These are phyloP conservation scores for Nigrospora oryzae DNA, from an alignment of 2,329 filamentous ascomycete species.

Conservation along the genomic window DNA sequence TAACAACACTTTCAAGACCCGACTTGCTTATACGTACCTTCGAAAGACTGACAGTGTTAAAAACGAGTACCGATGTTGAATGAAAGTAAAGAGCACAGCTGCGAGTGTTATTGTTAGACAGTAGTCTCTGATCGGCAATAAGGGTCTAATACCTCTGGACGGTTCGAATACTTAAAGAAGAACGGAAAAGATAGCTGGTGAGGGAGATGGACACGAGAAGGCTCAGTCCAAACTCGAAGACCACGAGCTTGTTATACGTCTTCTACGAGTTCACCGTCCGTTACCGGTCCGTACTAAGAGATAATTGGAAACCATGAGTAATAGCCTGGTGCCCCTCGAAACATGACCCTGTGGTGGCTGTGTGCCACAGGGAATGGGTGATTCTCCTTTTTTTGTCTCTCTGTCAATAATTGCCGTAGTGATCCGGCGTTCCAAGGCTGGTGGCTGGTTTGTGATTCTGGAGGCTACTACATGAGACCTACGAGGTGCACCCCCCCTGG, in stretches of 20 bases:
- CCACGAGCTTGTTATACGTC: not conserved
- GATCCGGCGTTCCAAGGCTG: not conserved
- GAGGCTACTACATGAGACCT: too few species aligned
- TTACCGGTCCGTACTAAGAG: not conserved
- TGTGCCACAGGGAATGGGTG: not conserved
- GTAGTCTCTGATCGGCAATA: not conserved
- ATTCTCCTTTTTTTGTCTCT: not conserved
- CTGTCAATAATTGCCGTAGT: not conserved
- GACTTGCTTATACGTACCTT: slow-evolving; percentile 8
- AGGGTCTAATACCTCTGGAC: not conserved
- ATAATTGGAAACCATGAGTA: not conserved
- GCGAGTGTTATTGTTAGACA: slow-evolving; percentile 4
- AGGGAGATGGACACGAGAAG: not conserved
- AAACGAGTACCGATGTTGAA: slow-evolving; percentile 3
- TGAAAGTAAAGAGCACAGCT: slow-evolving; percentile 19
- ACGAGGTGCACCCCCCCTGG: not conserved
- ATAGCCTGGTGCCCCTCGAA: not conserved
- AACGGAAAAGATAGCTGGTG: not conserved
- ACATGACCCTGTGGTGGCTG: not conserved
- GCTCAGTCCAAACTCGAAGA: not conserved
- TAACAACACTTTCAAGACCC: not conserved
- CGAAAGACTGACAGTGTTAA: slow-evolving; percentile 11
- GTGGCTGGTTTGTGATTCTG: too few species aligned
- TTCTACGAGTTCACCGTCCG: not conserved
- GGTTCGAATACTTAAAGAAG: not conserved